phyloP scores from a whole-genome alignment of 331 rosid species.

The Telfairia occidentalis region DNA sequence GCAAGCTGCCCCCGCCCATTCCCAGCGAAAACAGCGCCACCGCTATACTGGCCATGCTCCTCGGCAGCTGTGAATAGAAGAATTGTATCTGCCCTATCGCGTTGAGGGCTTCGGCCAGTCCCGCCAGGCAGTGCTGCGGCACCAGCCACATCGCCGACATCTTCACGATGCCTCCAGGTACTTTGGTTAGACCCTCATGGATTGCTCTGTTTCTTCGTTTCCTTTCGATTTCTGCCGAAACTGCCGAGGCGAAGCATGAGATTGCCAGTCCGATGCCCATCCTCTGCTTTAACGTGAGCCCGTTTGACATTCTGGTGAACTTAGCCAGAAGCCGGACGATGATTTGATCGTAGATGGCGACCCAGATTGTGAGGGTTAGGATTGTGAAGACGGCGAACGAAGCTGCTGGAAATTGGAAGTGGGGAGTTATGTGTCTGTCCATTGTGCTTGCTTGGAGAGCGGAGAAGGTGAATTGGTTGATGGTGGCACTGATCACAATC shows the following conservation, averaged over 20 bases:
- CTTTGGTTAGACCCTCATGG: conserved; percentile 24
- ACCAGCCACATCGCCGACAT: conserved; percentile 71
- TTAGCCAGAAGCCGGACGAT: conserved; percentile 35
- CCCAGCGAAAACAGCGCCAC: conserved; percentile 37
- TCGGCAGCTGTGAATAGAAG: conserved; percentile 63
- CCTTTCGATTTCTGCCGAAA: conserved; percentile 45
- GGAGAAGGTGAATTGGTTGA: conserved; percentile 31
- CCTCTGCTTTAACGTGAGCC: conserved; percentile 28
- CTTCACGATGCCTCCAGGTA: conserved; percentile 20
- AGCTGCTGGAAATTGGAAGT: conserved; percentile 38
- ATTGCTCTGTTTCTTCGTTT: conserved; percentile 37
- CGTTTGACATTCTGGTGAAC: conserved; percentile 20
- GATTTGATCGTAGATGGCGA: conserved; percentile 34
- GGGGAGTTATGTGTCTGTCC: conserved; percentile 30
- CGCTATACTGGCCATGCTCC: conserved; percentile 60
- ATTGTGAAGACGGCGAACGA: conserved; percentile 34
- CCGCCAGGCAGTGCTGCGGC: conserved; percentile 48
- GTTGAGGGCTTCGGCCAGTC: conserved; percentile 60
- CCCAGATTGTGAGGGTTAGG: conserved; percentile 48
- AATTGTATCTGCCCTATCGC: conserved; percentile 61
- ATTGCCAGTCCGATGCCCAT: conserved; percentile 47
- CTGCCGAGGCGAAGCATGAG: conserved; percentile 27
- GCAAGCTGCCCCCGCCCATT: conserved; percentile 39
- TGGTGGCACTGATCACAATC: conserved; percentile 21
- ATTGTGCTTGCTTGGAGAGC: conserved; percentile 52